Evolutionary conservation across 78 protist species (phyloP).

Genomic region (Tieghemostelium lacteum): DNA sequence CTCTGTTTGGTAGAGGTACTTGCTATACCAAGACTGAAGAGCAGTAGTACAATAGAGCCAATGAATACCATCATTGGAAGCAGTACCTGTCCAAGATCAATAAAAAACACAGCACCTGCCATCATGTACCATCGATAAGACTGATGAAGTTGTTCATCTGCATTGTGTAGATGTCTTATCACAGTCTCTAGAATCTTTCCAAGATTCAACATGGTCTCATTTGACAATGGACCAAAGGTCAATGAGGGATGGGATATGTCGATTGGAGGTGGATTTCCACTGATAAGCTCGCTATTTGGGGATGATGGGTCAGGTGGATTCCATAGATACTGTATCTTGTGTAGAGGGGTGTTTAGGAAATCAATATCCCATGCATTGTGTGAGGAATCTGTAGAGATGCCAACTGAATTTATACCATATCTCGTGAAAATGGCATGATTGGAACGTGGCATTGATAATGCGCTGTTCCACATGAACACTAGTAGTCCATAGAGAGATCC

Average conservation of each 20-base stretch:
- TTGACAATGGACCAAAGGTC: background rate
- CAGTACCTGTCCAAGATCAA: slow-evolving; percentile 72
- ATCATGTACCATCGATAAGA: slow-evolving; percentile 70
- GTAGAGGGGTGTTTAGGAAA: slow-evolving; percentile 56
- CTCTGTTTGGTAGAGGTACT: background rate
- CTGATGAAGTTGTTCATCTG: slow-evolving; percentile 78
- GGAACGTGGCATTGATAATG: slow-evolving; percentile 60
- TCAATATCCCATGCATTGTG: slow-evolving; percentile 60
- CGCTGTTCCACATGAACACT: slow-evolving; percentile 48
- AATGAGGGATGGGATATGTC: too few species aligned
- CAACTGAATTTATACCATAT: slow-evolving; percentile 74
- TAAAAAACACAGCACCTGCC: slow-evolving; percentile 75
- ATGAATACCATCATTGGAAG: slow-evolving; percentile 40
- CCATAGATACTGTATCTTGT: background rate
- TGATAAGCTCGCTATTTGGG: background rate
- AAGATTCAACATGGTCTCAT: slow-evolving; percentile 37
- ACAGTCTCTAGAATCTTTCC: slow-evolving; percentile 69
- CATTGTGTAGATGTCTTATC: slow-evolving; percentile 66
- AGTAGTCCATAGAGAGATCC: slow-evolving; percentile 51
- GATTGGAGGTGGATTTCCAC: too few species aligned
- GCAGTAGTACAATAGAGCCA: background rate
- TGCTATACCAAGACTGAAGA: background rate
- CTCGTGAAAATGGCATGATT: slow-evolving; percentile 65
- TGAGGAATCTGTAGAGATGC: slow-evolving; percentile 48
- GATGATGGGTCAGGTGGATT: background rate